Evolutionary conservation across 495 filamentous ascomycete species (phyloP).

Genomic region (Hypoxylon rickii): DNA sequence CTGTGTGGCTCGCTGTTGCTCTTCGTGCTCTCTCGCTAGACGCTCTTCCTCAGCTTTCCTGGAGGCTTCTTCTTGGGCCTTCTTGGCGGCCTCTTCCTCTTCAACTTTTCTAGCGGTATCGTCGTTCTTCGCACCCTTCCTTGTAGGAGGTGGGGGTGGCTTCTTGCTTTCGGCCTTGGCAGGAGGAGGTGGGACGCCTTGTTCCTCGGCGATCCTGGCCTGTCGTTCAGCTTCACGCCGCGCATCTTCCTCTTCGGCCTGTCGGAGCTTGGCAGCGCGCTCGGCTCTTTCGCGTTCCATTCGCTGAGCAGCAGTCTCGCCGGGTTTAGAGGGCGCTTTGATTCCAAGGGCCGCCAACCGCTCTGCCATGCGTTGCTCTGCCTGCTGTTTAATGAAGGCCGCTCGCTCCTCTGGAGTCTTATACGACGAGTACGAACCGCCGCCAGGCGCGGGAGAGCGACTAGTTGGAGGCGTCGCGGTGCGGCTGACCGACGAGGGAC

Average conservation of each 20-base stretch:
- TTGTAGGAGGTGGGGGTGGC: slow-evolving; percentile 83
- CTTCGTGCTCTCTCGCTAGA: slow-evolving; percentile 71
- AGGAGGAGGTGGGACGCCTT: slow-evolving; percentile 63
- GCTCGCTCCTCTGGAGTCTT: slow-evolving; percentile 91
- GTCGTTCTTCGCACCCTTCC: slow-evolving; percentile 71
- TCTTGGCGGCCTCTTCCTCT: slow-evolving; percentile 57
- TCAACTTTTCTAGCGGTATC: slow-evolving; percentile 57
- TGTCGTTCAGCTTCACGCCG: slow-evolving; percentile 86
- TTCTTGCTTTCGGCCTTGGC: slow-evolving; percentile 68
- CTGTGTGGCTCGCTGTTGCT: slow-evolving; percentile 72
- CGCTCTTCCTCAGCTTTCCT: slow-evolving; percentile 60
- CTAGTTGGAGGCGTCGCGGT: slow-evolving; percentile 51
- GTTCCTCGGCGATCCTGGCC: slow-evolving; percentile 81
- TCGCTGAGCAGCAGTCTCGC: slow-evolving; percentile 80
- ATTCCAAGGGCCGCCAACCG: slow-evolving; percentile 91
- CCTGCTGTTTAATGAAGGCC: slow-evolving; percentile 94
- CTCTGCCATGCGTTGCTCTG: slow-evolving; percentile 97
- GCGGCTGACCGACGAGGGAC: slow-evolving; percentile 46
- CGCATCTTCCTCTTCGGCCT: slow-evolving; percentile 95
- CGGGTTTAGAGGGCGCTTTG: slow-evolving; percentile 71
- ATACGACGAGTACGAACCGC: slow-evolving; percentile 73
- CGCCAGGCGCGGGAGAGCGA: slow-evolving; percentile 41
- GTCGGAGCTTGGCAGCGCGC: slow-evolving; percentile 78
- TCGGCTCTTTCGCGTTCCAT: slow-evolving; percentile 88
- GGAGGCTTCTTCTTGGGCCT: slow-evolving; percentile 54